Evolutionary conservation across 106 monocot species (phyloP).

Genomic region (Platanthera guangdongensis): DNA sequence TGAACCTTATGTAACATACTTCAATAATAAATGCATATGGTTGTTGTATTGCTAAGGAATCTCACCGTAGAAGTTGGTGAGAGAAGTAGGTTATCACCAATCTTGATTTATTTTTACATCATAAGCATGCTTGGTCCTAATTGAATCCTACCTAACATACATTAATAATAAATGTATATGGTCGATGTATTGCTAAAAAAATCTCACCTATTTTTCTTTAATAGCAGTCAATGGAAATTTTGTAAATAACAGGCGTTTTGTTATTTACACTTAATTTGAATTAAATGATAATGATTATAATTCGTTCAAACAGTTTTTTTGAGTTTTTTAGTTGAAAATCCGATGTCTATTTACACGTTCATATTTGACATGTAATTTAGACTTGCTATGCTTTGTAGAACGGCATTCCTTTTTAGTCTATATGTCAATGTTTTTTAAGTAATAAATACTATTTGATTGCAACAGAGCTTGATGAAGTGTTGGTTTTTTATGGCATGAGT

Average conservation of each 20-base stretch:
- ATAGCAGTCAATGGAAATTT: neutral
- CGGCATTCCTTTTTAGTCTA: neutral
- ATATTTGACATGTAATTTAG: neutral
- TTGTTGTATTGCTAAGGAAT: no score
- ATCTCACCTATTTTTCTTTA: no score
- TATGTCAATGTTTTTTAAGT: neutral
- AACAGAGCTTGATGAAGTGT: neutral
- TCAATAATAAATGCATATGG: no score
- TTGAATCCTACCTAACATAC: no score
- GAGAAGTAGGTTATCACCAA: no score
- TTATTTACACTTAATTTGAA: neutral
- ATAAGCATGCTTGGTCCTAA: no score
- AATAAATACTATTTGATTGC: neutral
- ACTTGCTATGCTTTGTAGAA: neutral
- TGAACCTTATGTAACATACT: no score
- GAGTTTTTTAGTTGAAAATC: neutral
- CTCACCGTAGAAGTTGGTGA: no score
- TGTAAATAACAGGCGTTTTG: neutral
- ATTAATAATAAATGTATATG: no score
- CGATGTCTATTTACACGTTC: neutral
- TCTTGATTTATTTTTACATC: no score
- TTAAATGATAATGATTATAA: neutral
- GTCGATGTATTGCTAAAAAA: no score
- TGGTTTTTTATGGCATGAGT: neutral
- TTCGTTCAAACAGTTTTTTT: neutral